Evolutionary conservation across 1,284 basidiomycete species (phyloP).

Genomic region (Fomitopsis betulina): DNA sequence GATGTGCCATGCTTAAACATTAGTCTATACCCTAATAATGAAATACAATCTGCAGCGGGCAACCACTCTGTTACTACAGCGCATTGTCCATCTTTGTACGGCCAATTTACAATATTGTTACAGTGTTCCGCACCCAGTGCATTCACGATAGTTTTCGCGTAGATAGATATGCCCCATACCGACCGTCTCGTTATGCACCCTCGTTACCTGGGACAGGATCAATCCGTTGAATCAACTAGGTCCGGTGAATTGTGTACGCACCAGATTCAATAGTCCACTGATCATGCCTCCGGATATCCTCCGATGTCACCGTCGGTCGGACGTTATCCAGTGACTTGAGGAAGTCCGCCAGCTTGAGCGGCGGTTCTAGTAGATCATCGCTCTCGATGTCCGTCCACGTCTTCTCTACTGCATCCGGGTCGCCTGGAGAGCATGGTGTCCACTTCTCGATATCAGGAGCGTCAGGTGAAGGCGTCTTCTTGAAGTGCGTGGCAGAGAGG

Average conservation of each 20-base stretch:
- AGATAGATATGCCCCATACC: background rate
- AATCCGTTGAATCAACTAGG: background rate
- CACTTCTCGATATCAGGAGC: conserved; percentile 45
- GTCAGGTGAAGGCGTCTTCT: conserved; percentile 41
- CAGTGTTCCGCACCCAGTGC: background rate
- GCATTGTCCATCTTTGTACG: background rate
- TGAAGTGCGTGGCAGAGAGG: conserved; percentile 94
- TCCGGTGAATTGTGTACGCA: conserved; percentile 14
- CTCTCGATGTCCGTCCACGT: conserved; percentile 90
- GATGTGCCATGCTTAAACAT: background rate
- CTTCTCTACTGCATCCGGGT: conserved; percentile 83
- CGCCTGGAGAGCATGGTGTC: conserved; percentile 96
- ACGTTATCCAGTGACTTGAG: conserved; percentile 79
- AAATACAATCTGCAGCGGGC: background rate
- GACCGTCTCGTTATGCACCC: conserved; percentile 28
- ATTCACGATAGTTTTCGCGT: background rate
- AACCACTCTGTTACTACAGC: background rate
- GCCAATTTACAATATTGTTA: background rate
- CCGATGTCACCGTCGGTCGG: conserved; percentile 85
- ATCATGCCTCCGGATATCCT: conserved; percentile 89
- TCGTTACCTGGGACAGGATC: conserved; percentile 32
- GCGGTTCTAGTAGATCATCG: conserved; percentile 88
- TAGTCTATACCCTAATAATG: background rate
- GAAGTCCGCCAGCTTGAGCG: conserved; percentile 80
- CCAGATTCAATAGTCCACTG: conserved; percentile 91